Base-by-base conservation (phyloP, 768 basidiomycete genomes). In the Neoboletus subvelutipes region DNA sequence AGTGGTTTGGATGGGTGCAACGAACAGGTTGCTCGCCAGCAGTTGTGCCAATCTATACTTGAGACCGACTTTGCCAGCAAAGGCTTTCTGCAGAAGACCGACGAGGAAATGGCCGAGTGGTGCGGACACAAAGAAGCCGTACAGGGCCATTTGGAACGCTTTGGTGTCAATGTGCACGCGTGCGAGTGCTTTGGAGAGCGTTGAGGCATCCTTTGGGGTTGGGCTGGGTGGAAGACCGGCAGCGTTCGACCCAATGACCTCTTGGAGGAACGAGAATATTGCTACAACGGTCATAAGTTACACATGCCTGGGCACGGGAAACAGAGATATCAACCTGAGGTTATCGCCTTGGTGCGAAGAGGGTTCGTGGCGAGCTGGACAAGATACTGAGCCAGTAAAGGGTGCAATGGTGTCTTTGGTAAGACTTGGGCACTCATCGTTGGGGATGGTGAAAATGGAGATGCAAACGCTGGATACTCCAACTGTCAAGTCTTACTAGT, bases 111-210 rank as follows among this genome's bases (percentile, higher is more conserved):
- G 93, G 41, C 84, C 80, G 31, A 95, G 69, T 0, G 93, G 93
- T 7, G 92, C 93, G 13, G 91, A 91, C 40, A 95, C 80, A 62
- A 88, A 78, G 75, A 89, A 84, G 57, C 93, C 93, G 67, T 92
- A 94, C 22, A 87, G 49, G 1, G 84, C 88, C 87, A 94, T 92
- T 72, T 94, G 92, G 64, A 89, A 54, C 8, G 93, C 90, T 64
- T 85, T 88, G 58, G 76, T 55, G 67, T 91, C 79, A 50, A 93
- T 71, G 68, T 89, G 85, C 6, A 75, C 75, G 46, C 72, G 75
- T 5, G 82, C 83, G 47, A 88, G 79, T 18, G 75, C 67, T 60
- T 81, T 84, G 50, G 78, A 64, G 59, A 84, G 65, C 24, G 76
- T 59, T 3, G 87, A 78, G 1, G 84, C 81, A 75, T 84, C 74